Conservation (phyloP, 1,284 basidiomycete genomes). For the Tilletiaria anomala region DNA sequence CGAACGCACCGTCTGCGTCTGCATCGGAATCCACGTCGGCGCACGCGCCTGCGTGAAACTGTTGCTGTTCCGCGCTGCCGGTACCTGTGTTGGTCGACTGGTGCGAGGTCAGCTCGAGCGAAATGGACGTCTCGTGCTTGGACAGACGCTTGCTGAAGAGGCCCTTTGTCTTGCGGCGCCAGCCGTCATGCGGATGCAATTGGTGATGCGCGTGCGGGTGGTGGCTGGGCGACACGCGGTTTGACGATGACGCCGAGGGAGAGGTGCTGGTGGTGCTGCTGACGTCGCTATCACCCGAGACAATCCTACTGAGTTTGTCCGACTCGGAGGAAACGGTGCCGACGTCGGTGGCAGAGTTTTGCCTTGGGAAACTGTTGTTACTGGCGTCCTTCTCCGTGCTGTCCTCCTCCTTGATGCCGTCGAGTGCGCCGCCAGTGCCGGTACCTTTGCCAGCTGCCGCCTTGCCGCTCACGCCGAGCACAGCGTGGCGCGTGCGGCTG, state of each 20-base stretch:
- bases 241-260: too few species aligned
- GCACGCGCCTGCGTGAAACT: background rate
- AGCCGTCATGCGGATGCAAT: too few species aligned
- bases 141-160: background rate
- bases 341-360: background rate
- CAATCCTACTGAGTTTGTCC: background rate
- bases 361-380: too few species aligned
- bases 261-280: too few species aligned
- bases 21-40: too few species aligned
- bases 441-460: constrained; percentile 4
- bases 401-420: constrained; percentile 29
- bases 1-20: too few species aligned
- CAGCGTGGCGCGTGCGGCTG: constrained; percentile 40
- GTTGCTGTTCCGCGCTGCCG: background rate
- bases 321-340: background rate
- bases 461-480: constrained; percentile 18
- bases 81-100: background rate
- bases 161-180: background rate
- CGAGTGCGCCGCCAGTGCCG: constrained; percentile 12
- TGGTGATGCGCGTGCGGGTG: too few species aligned
- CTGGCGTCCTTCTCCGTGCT: constrained; percentile 6
- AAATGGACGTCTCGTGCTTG: background rate
- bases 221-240: too few species aligned
- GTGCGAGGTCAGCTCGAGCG: background rate
- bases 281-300: too few species aligned